Base-by-base conservation (phyloP, 225 moss, liverwort and hornwort genomes). In the Thuidium tamariscinum region DNA sequence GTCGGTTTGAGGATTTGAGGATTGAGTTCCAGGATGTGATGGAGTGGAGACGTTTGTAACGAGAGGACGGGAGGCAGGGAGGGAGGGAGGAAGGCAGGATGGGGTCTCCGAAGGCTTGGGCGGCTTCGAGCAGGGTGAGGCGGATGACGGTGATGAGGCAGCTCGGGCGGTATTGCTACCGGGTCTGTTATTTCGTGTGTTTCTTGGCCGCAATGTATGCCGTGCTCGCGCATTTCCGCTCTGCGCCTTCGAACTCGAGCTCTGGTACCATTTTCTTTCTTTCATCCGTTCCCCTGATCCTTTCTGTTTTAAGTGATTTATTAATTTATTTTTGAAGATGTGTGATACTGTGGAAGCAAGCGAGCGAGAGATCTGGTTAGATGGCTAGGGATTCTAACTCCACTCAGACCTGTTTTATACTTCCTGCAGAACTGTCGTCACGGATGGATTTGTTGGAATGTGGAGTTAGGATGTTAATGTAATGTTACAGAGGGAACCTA, bases 81-180 rank as follows among this genome's bases (percentile, higher is more conserved):
- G 20, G 69, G 4, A 51, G 36, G 36, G 8, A 26, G 42, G 15
- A 9, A 71, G 29, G 69, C 3, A 82, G 89, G 89, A 95, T 93
- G 92, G 95, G 95, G 21, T 95, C 93, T 42, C 96, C 96, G n/a
- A 96, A 92, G 91, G 32, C 93, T 84, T 88, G 96, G 86, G 83
- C 92, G 22, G 94, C 92, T 76, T 89, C 95, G 73, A 92, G 88
- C 60, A 91, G 89, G 88, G 77, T 81, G 79, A 90, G 81, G 91
- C 90, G 82, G 87, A 89, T 60, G 89, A 88, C 77, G 77, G 90
- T 37, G 82, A 86, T 93, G 94, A 86, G 88, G 87, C 92, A 79
- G 88, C 87, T 87, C 51, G 95, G 79, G 79, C 90, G 93, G 42
- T 82, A 89, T 86, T 96, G 94, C 82, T 97, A 96, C 79, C 82